Evolutionary conservation across 1,284 basidiomycete species (phyloP).

Genomic region (Athelia sp.): DNA sequence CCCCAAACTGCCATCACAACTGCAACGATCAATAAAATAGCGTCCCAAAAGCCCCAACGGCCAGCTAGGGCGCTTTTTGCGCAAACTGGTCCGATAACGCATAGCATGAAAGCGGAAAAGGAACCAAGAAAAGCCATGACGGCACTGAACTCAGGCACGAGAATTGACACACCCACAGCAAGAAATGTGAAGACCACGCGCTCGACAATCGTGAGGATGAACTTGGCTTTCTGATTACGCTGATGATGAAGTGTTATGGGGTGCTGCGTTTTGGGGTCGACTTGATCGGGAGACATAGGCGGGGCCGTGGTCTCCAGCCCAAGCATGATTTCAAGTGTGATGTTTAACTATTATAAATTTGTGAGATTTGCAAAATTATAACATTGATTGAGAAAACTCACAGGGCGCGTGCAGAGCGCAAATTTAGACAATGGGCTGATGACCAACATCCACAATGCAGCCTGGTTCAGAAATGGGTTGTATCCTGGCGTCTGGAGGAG

Average conservation of each 20-base stretch:
- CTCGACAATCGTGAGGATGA: conserved; percentile 48
- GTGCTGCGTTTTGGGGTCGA: conserved; percentile 26
- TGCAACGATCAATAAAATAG: conserved; percentile 48
- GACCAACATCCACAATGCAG: conserved; percentile 89
- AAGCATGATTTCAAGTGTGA: conserved; percentile 73
- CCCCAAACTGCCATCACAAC: conserved; percentile 74
- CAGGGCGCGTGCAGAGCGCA: conserved; percentile 80
- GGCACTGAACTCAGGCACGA: conserved; percentile 81
- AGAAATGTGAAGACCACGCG: conserved; percentile 55
- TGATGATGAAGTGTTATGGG: not conserved
- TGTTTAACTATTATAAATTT: conserved; percentile 53
- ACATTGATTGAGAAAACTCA: conserved; percentile 31
- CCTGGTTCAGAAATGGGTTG: conserved; percentile 66
- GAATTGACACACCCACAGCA: conserved; percentile 68
- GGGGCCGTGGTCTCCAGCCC: conserved; percentile 48
- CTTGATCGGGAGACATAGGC: conserved; percentile 31
- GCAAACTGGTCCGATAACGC: conserved; percentile 74
- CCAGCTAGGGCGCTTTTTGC: conserved; percentile 56
- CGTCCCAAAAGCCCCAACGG: conserved; percentile 48
- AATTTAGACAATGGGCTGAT: conserved; percentile 86
- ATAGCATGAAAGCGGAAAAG: conserved; percentile 82
- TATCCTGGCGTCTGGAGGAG: conserved; percentile 76
- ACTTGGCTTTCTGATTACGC: conserved; percentile 26
- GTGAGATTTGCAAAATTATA: conserved; percentile 1
- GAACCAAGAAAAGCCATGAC: conserved; percentile 91